Percentiles rank a stretch among this genome's conserved stretches.
Evolutionary conservation across 1,139 yeast genomes (phyloP).

Genomic region (Geotrichum citri-aurantii): DNA sequence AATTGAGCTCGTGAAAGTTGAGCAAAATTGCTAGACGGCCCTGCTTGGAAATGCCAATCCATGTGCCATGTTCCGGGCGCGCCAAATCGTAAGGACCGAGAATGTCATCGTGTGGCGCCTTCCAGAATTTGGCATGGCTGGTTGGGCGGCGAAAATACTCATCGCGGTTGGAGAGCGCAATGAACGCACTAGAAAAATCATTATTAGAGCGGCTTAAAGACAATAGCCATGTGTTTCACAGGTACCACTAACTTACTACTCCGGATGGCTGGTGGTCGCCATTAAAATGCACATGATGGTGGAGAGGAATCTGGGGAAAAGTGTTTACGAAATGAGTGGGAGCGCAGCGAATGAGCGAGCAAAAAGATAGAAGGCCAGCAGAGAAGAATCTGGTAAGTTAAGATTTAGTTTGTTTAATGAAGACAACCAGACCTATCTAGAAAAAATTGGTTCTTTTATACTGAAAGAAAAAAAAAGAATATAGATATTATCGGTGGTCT

Average conservation of each 20-base stretch:
- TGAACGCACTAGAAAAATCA: conserved; percentile 11
- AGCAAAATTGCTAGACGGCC: conserved; percentile 72
- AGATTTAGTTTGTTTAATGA: too few species aligned
- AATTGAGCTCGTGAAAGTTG: conserved; percentile 52
- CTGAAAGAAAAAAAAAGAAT: neutral
- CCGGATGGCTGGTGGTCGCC: conserved; percentile 55
- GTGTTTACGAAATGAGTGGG: neutral
- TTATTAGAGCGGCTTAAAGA: neutral
- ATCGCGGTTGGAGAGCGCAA: conserved; percentile 67
- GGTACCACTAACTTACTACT: conserved; percentile 35
- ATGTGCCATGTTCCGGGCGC: conserved; percentile 74
- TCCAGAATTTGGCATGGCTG: conserved; percentile 51
- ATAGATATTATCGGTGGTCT: neutral
- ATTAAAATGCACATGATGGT: conserved; percentile 56
- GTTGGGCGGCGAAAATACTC: conserved; percentile 77
- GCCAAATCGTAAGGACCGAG: conserved; percentile 75
- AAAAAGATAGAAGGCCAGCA: neutral
- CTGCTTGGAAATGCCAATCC: conserved; percentile 69
- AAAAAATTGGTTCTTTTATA: too few species aligned
- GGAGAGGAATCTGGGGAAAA: neutral
- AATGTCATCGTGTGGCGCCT: conserved; percentile 39
- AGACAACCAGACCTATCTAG: too few species aligned
- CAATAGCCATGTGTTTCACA: neutral
- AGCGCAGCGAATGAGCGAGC: neutral
- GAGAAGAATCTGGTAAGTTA: too few species aligned